A percentile compares a stretch with the other conserved stretches of the same genome.
Evolutionary conservation across 2,329 filamentous ascomycete genomes (phyloP).

Genomic region (Biscogniauxia mediterranea): DNA sequence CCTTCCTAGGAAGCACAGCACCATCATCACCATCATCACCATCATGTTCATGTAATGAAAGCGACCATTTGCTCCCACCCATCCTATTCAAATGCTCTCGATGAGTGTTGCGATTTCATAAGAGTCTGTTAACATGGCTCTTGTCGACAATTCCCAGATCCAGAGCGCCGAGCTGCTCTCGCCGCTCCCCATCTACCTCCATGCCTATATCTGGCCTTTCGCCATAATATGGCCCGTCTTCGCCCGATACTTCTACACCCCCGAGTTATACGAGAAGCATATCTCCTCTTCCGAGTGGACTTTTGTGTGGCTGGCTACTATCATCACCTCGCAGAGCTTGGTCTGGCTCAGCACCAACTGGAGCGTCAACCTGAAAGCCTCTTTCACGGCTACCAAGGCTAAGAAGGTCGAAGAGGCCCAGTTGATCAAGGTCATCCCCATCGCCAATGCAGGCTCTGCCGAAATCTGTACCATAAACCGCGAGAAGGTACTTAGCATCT

Average conservation of each 20-base stretch:
- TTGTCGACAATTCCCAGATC: constrained; percentile 92
- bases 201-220: constrained; percentile 93
- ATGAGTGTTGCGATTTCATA: neutral
- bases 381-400: constrained; percentile 76
- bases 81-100: neutral
- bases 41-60: neutral
- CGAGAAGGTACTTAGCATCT: constrained; percentile 55
- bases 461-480: constrained; percentile 82
- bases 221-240: constrained; percentile 89
- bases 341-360: constrained; percentile 96
- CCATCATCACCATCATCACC: too few species aligned
- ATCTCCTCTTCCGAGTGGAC: constrained; percentile 97
- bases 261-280: constrained; percentile 83
- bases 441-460: constrained; percentile 82
- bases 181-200: constrained; percentile 75
- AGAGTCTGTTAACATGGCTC: constrained; percentile 42
- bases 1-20: too few species aligned
- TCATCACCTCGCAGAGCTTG: constrained; percentile 83
- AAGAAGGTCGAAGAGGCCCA: constrained; percentile 69
- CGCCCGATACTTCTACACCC: constrained; percentile 79
- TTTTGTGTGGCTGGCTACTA: constrained; percentile 87
- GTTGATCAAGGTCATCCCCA: constrained; percentile 89
- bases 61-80: neutral
- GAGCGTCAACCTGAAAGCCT: constrained; percentile 82
- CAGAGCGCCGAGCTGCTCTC: constrained; percentile 83